Conservation (phyloP, 805 yeast genomes). For the Candida awuae region DNA sequence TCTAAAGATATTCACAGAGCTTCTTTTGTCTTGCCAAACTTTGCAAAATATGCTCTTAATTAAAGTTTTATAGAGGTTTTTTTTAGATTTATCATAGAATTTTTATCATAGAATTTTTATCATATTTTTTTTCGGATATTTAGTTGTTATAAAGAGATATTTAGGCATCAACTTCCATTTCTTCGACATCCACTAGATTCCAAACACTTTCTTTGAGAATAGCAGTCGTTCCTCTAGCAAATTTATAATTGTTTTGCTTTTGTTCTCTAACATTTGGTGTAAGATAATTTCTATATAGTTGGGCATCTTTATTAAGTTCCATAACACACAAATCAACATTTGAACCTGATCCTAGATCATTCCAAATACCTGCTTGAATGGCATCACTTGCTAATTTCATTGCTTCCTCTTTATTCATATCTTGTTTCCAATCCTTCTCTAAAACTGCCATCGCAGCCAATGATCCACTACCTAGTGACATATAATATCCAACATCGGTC, state of each 20-base stretch:
- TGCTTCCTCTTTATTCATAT: constrained; percentile 81
- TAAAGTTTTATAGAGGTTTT: constrained; percentile 6
- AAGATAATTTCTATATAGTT: constrained; percentile 73
- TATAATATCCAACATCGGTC: constrained; percentile 90
- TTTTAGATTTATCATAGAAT: too few relatives aligned
- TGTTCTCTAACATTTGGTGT: constrained; percentile 83
- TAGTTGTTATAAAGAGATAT: constrained; percentile 21
- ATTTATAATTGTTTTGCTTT: constrained; percentile 78
- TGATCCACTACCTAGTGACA: constrained; percentile 92
- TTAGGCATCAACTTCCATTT: constrained; percentile 38
- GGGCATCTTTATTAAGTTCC: constrained; percentile 88
- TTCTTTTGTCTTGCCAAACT: constrained; percentile 84
- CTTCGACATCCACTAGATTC: constrained; percentile 60
- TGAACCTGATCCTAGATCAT: constrained; percentile 97
- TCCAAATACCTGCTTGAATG: constrained; percentile 97
- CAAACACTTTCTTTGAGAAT: constrained; percentile 62
- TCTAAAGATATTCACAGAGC: constrained; percentile 79
- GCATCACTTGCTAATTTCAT: constrained; percentile 85
- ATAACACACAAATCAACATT: constrained; percentile 96
- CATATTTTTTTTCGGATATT: too few relatives aligned
- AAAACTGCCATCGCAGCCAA: constrained; percentile 97
- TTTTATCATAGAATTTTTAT: too few relatives aligned
- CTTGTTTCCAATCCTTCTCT: constrained; percentile 80
- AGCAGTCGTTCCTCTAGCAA: constrained; percentile 91
- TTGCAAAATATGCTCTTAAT: constrained; percentile 50